phyloP scores from a whole-genome alignment of 306 rosid species.

The Fagus sylvatica region DNA sequence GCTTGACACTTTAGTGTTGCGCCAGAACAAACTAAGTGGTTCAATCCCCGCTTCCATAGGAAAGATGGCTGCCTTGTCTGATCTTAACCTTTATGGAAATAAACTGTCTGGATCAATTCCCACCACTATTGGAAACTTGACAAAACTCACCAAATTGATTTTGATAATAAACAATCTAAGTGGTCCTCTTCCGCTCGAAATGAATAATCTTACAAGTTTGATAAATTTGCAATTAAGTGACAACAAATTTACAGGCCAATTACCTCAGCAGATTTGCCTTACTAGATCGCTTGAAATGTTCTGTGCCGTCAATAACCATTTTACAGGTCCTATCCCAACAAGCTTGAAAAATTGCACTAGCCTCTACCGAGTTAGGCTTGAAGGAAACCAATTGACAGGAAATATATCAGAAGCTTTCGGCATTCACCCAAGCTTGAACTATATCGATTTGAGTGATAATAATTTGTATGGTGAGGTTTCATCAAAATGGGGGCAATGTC shows the following conservation, averaged over 20 bases:
- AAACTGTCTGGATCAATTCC: no score
- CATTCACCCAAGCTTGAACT: conserved; percentile 27
- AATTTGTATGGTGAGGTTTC: background rate
- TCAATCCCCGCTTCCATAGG: no score
- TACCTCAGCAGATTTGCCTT: background rate
- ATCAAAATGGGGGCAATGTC: background rate
- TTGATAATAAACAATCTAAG: no score
- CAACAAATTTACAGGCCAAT: background rate
- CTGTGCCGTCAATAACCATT: background rate
- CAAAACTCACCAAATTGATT: no score
- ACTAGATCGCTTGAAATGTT: background rate
- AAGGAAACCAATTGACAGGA: conserved; percentile 29
- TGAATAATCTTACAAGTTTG: background rate
- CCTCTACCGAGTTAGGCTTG: conserved; percentile 30
- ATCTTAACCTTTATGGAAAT: no score
- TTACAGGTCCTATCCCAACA: conserved; percentile 1
- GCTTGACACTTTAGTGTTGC: no score
- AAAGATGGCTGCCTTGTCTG: no score
- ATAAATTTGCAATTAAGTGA: background rate
- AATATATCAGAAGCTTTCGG: conserved; percentile 42
- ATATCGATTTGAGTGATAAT: conserved; percentile 25
- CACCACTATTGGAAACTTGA: no score
- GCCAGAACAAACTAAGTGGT: no score
- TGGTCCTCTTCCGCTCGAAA: background rate
- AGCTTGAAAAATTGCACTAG: conserved; percentile 22